Evolutionary conservation across 441 rosid species (phyloP).

Genomic region (Adansonia grandidieri): DNA sequence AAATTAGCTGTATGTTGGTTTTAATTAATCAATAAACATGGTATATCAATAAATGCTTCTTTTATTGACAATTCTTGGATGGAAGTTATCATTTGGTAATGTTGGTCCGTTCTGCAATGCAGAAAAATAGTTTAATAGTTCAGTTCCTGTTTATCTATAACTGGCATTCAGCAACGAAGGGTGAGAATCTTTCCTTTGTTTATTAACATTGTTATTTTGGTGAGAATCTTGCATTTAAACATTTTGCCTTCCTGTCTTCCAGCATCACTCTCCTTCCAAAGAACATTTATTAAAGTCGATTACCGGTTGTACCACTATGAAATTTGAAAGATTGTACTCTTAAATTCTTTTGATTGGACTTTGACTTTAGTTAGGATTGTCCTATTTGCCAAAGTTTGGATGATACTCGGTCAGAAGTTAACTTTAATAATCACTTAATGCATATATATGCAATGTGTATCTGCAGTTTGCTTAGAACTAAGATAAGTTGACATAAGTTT

Average conservation of each 20-base stretch:
- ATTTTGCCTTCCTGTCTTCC: neutral
- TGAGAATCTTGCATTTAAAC: neutral
- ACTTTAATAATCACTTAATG: neutral
- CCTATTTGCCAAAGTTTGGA: neutral
- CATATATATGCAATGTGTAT: neutral
- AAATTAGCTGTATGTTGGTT: neutral
- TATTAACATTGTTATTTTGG: no score
- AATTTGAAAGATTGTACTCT: neutral
- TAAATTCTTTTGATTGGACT: neutral
- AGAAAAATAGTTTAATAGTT: neutral
- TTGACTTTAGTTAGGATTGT: neutral
- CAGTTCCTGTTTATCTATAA: neutral
- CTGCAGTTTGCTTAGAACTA: neutral
- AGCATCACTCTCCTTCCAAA: neutral
- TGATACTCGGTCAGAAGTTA: neutral
- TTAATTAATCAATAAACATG: neutral
- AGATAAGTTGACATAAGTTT: slow-evolving; percentile 16
- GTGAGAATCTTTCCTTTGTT: neutral
- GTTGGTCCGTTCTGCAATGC: neutral
- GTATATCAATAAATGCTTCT: neutral
- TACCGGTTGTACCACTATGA: neutral
- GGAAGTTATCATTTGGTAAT: neutral
- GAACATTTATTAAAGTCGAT: neutral
- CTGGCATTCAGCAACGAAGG: neutral
- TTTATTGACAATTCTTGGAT: neutral